Evolutionary conservation across 192 early-diverging fungal species (phyloP).

Genomic region (Umbelopsis sp.): DNA sequence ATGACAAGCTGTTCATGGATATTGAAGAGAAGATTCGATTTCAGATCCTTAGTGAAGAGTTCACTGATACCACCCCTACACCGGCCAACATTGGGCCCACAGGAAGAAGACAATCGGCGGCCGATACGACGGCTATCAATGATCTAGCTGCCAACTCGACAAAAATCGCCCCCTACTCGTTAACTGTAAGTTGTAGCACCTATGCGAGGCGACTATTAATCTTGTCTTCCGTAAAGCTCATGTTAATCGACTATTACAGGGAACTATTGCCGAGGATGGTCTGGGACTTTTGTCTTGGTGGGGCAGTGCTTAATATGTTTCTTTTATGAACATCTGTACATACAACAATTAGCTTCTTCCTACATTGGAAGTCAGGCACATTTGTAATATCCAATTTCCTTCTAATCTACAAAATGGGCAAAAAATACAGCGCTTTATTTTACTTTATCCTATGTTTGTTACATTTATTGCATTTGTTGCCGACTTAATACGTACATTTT

Average conservation of each 20-base stretch:
- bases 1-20: slow-evolving; percentile 81
- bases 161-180: slow-evolving; percentile 55
- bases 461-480: background rate
- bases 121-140: slow-evolving; percentile 34
- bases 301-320: slow-evolving; percentile 37
- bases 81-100: slow-evolving; percentile 48
- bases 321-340: background rate
- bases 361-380: too few species aligned
- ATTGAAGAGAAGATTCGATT: slow-evolving; percentile 77
- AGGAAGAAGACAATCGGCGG: slow-evolving; percentile 43
- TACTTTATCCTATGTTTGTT: background rate
- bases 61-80: slow-evolving; percentile 75
- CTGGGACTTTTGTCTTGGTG: slow-evolving; percentile 77
- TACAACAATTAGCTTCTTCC: background rate
- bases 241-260: slow-evolving; percentile 32
- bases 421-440: too few species aligned
- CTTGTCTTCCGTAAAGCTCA: background rate
- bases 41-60: slow-evolving; percentile 70
- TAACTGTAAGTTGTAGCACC: slow-evolving; percentile 44
- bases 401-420: too few species aligned
- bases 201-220: too few species aligned
- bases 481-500: background rate
- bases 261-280: slow-evolving; percentile 70
- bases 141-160: slow-evolving; percentile 53
- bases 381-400: too few species aligned